phyloP scores from a whole-genome alignment of 129 eudicot genomes.

The Pittosporum tobira region DNA sequence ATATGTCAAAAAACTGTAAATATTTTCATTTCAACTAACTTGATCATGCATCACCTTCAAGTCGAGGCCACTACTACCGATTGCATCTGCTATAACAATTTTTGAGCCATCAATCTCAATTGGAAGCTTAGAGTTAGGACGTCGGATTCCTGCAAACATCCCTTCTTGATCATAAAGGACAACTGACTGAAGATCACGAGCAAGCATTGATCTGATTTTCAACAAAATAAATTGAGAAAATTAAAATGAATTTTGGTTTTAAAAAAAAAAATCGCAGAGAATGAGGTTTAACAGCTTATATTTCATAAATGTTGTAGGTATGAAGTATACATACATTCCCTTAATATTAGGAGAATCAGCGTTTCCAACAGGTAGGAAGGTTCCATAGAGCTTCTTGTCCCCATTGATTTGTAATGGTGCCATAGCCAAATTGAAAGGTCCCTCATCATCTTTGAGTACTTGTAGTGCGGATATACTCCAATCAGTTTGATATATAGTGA shows the following conservation, averaged over 20 bases:
- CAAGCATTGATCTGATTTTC: conserved; percentile 82
- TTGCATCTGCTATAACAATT: conserved; percentile 76
- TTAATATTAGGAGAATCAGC: conserved; percentile 61
- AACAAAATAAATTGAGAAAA: conserved; percentile 2
- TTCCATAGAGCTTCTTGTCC: conserved; percentile 96
- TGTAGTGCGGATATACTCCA: conserved; percentile 94
- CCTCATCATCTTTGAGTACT: conserved; percentile 71
- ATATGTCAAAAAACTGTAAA: neutral
- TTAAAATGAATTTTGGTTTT: neutral
- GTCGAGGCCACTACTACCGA: conserved; percentile 95
- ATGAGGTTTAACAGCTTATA: neutral
- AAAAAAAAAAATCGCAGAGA: neutral
- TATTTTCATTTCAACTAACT: neutral
- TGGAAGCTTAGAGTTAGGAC: conserved; percentile 90
- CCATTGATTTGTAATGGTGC: conserved; percentile 84
- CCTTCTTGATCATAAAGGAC: conserved; percentile 91
- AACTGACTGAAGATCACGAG: conserved; percentile 93
- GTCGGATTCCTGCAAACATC: conserved; percentile 81
- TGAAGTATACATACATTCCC: conserved; percentile 66
- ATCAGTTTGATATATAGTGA: conserved; percentile 92
- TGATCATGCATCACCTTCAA: conserved; percentile 48
- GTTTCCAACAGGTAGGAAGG: conserved; percentile 71
- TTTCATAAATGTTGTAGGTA: no score
- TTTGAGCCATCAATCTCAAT: conserved; percentile 77
- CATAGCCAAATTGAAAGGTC: conserved; percentile 93